A percentile compares a stretch with the other conserved stretches of the same genome.
Evolutionary conservation across 495 filamentous ascomycete species (phyloP).

Genomic region (Aspergillus saccharolyticus): DNA sequence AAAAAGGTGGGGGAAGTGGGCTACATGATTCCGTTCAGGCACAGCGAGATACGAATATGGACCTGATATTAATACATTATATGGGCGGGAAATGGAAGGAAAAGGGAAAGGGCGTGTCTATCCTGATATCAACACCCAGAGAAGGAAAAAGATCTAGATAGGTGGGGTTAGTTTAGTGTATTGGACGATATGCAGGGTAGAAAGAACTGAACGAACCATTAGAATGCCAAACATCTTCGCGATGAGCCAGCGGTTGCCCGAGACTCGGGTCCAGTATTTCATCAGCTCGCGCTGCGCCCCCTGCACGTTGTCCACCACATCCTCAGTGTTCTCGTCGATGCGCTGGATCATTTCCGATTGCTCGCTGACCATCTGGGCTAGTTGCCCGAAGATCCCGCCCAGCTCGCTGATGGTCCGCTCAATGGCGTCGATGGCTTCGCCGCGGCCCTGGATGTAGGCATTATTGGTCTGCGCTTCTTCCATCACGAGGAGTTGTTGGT

Average conservation of each 20-base stretch:
- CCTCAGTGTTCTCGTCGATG: constrained; percentile 92
- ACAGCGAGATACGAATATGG: constrained; percentile 15
- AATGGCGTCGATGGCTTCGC: constrained; percentile 94
- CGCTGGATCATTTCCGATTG: constrained; percentile 91
- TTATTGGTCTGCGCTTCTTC: constrained; percentile 85
- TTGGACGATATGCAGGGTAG: no score
- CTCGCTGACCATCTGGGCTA: constrained; percentile 96
- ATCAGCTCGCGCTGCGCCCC: constrained; percentile 88
- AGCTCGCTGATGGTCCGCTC: constrained; percentile 92
- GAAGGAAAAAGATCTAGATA: constrained; percentile 51
- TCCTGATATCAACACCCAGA: constrained; percentile 56
- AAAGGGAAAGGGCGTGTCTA: constrained; percentile 25
- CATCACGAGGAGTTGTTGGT: constrained; percentile 90
- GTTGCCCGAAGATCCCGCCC: constrained; percentile 91
- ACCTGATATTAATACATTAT: constrained; percentile 39
- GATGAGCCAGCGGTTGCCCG: constrained; percentile 91
- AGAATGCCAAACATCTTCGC: constrained; percentile 98
- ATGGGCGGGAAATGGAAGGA: background rate
- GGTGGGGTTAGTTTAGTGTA: constrained; percentile 12
- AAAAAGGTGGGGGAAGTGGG: background rate
- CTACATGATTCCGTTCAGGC: constrained; percentile 10
- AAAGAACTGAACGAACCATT: no score
- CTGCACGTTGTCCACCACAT: constrained; percentile 95
- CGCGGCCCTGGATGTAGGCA: constrained; percentile 85
- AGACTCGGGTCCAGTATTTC: constrained; percentile 94